Percentiles rank a stretch among this genome's conserved stretches.
Conservation (phyloP, 768 basidiomycete species). For the Russula brevipes region DNA sequence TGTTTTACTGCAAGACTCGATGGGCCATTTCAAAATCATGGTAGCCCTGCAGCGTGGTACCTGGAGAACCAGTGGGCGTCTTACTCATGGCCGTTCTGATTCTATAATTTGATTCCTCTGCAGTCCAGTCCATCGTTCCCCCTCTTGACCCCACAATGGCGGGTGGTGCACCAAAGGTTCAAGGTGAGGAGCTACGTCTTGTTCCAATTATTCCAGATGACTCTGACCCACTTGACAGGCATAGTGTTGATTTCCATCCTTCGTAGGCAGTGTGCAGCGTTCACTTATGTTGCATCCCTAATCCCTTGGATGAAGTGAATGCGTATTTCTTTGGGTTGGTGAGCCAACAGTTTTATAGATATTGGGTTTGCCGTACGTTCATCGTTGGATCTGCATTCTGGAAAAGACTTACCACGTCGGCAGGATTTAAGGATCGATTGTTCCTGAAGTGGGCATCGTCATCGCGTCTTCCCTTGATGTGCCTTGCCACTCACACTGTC, state of each 20-base stretch:
- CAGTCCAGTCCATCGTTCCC: background rate
- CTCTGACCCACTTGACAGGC: background rate
- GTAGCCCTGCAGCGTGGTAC: no score
- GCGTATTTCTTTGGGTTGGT: conserved; percentile 1
- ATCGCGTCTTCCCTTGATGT: background rate
- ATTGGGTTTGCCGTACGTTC: background rate
- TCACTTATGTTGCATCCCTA: background rate
- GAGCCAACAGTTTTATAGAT: conserved; percentile 3
- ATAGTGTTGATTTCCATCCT: background rate
- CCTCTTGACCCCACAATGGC: background rate
- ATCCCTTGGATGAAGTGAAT: background rate
- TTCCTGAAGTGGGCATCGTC: background rate
- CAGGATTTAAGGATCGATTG: background rate
- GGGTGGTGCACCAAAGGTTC: background rate
- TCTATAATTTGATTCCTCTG: no score
- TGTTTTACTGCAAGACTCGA: no score
- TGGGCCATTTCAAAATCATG: no score
- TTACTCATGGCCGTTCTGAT: no score
- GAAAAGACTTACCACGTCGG: background rate
- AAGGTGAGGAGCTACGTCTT: background rate
- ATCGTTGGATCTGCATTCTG: background rate
- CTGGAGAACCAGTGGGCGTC: no score
- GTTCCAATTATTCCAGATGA: background rate
- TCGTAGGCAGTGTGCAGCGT: background rate
- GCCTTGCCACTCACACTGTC: background rate